Conservation (phyloP, 169 alveolate genomes). For the Eimeria praecox region DNA sequence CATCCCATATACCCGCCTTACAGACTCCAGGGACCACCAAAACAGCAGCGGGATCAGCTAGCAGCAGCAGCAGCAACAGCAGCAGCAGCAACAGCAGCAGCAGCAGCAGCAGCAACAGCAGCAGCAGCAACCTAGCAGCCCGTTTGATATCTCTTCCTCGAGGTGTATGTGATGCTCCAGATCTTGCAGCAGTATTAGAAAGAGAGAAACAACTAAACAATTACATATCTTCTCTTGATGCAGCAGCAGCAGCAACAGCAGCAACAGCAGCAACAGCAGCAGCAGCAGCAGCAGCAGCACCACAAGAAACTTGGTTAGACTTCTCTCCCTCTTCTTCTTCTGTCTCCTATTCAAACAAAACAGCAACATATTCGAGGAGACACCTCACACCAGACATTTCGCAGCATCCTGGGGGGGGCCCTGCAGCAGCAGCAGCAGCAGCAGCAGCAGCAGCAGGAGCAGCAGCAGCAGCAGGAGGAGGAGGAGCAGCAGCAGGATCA, state of each 20-base stretch:
- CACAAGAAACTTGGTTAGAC: slow-evolving; percentile 13
- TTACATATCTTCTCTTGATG: neutral
- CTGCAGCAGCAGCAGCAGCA: slow-evolving; percentile 19
- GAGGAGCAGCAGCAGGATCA: neutral
- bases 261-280: neutral
- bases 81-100: slow-evolving; percentile 43
- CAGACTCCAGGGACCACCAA: too few relatives aligned
- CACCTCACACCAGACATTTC: neutral
- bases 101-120: slow-evolving; percentile 38
- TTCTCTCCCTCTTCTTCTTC: neutral
- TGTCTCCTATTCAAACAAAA: neutral
- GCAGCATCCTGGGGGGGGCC: neutral
- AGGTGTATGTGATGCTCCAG: neutral
- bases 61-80: slow-evolving; percentile 17
- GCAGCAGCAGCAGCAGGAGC: neutral
- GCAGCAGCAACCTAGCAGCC: neutral
- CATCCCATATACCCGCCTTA: too few relatives aligned
- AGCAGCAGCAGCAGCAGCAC: slow-evolving; percentile 31
- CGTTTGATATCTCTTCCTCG: slow-evolving; percentile 35
- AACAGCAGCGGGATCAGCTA: too few relatives aligned
- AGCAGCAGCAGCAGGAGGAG: neutral
- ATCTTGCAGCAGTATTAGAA: neutral
- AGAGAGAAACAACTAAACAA: neutral
- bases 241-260: slow-evolving; percentile 12
- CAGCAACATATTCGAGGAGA: neutral